Evolutionary conservation across 192 early-diverging fungal species (phyloP).

Genomic region (Diversispora epigaea): DNA sequence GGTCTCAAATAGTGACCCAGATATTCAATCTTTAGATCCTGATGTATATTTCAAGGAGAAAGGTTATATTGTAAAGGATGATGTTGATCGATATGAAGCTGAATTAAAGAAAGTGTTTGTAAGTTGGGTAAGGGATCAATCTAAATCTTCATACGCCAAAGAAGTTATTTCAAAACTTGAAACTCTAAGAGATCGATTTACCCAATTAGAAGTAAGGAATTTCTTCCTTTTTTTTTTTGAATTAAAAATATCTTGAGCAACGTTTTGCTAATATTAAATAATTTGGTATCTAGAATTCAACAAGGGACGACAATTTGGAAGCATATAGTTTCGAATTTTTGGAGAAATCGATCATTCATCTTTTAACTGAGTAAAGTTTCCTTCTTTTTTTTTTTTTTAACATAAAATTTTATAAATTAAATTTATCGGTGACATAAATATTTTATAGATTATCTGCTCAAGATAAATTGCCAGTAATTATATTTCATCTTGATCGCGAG

Average conservation of each 20-base stretch:
- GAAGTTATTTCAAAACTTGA: constrained; percentile 10
- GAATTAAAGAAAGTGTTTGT: constrained; percentile 36
- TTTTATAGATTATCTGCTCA: constrained; percentile 27
- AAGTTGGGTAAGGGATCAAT: constrained; percentile 15
- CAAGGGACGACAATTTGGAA: constrained; percentile 19
- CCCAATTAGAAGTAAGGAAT: too few species aligned
- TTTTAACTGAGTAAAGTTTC: constrained; percentile 23
- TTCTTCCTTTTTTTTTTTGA: too few species aligned
- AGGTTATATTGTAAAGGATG: constrained; percentile 33
- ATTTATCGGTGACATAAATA: too few species aligned
- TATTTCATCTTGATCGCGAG: constrained; percentile 45
- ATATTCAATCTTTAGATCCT: constrained; percentile 32
- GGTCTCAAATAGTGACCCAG: constrained; percentile 3
- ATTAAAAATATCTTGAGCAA: too few species aligned
- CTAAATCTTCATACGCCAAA: not conserved
- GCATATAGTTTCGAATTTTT: constrained; percentile 25
- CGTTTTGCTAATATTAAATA: not conserved
- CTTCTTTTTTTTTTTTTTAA: too few species aligned
- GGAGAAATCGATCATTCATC: constrained; percentile 13
- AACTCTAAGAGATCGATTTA: too few species aligned
- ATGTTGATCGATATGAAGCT: constrained; percentile 35
- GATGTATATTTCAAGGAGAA: constrained; percentile 36
- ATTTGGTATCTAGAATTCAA: constrained; percentile 36
- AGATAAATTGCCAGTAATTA: constrained; percentile 46
- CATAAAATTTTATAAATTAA: too few species aligned